Base-by-base conservation (phyloP, 345 rosid species). In the Xanthoceras sorbifolium region DNA sequence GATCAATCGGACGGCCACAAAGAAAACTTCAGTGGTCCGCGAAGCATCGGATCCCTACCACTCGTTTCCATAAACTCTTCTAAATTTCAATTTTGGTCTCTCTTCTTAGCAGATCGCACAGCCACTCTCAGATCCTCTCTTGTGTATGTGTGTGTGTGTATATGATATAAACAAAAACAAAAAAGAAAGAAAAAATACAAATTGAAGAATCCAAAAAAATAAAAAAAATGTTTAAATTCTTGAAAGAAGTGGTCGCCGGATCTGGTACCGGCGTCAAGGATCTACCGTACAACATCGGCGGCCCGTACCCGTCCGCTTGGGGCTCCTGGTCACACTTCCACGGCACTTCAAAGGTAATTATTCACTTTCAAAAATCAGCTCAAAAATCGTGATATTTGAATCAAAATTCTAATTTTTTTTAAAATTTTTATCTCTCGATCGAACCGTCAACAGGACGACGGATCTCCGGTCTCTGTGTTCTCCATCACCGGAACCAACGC, bases 271-370 rank as follows among this genome's bases (percentile, higher is more conserved):
- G 98, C 15, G 84, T 92, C 52, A 96, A 93, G 85, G 98, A 96
- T 92, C 95, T 96, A 34, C 99, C 99, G 42, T 96, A 93, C 81
- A 90, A 85, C 84, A 89, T 96, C 38, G 97, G 94, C 69, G 98
- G 92, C 52, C 97, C 97, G 81, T 92, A 90, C 55, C 87, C 93
- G 73, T 83, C 97, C 48, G 91, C 98, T 69, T 96, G 98, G 98
- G 98, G 97, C 72, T 92, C 97, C 22, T 96, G 99, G 98, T 78
- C 89, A 75, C 99, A 96, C 82, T 87, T 82, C 77, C 97, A 93
- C 42, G 99, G 99, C 77, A 92, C 92, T 77, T 92, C 97, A 82
- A 93, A 91, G 93, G 97, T 87, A n/a, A 4, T 9, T 10, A 42
- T 42, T 42, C 2, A 38, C 7, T 42, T n/a, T n/a, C n/a, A n/a